A percentile compares a stretch with the other conserved stretches of the same genome.
Conservation (phyloP, 2,329 filamentous ascomycete species). For the Fusarium veterinarium region DNA sequence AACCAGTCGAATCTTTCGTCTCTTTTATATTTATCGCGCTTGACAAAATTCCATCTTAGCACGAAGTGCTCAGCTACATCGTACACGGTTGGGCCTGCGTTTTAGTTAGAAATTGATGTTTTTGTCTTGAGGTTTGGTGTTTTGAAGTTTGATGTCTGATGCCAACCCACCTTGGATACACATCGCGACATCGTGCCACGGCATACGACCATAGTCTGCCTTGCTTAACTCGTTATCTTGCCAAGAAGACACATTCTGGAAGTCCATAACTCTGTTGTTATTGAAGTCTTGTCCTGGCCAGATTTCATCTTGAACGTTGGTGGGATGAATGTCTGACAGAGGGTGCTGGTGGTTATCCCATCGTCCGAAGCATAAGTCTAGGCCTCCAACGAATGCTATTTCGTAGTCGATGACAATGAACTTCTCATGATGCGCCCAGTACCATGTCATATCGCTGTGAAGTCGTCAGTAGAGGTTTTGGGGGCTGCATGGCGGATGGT, state of each 20-base stretch:
- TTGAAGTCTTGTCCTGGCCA: conserved; percentile 99
- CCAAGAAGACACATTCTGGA: conserved; percentile 91
- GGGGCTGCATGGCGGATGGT: too few species aligned
- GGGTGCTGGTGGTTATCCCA: conserved; percentile 92
- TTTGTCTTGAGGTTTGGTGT: not conserved
- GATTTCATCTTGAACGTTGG: conserved; percentile 82
- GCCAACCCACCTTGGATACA: conserved; percentile 11
- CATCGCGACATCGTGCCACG: conserved; percentile 90
- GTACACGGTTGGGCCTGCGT: conserved; percentile 84
- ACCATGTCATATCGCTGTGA: conserved; percentile 76
- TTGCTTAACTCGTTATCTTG: conserved; percentile 93
- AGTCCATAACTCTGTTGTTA: conserved; percentile 97
- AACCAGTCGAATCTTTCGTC: conserved; percentile 88
- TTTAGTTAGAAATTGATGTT: conserved; percentile 71
- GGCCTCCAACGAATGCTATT: conserved; percentile 90
- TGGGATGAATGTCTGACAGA: conserved; percentile 87
- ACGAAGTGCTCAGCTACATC: conserved; percentile 97
- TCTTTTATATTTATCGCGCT: conserved; percentile 97
- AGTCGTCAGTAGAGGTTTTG: not conserved
- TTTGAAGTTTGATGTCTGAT: not conserved
- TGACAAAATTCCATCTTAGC: conserved; percentile 95
- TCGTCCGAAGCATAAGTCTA: conserved; percentile 94
- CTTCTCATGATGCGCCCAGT: conserved; percentile 98
- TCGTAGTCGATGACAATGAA: conserved; percentile 95
- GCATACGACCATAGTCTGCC: conserved; percentile 92